These are phyloP conservation scores for Amanita pallidorosea DNA, from an alignment of 768 basidiomycete species.

Conservation along the genomic window DNA sequence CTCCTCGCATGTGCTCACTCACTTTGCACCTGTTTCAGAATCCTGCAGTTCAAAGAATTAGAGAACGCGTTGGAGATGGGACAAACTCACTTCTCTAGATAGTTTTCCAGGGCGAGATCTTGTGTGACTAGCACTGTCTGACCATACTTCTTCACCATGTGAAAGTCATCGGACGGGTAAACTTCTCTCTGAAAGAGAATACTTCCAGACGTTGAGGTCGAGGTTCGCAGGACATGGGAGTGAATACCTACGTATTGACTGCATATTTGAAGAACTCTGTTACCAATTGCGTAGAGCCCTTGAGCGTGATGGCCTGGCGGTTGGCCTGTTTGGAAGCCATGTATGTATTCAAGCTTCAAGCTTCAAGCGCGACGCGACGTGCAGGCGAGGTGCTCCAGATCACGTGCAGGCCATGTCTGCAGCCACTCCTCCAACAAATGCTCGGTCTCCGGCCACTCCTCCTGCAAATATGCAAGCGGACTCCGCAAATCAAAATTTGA, in stretches of 20 bases:
- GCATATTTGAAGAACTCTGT: constrained; percentile 99
- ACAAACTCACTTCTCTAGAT: constrained; percentile 61
- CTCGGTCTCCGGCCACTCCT: constrained; percentile 38
- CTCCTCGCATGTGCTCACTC: constrained; percentile 17
- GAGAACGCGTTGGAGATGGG: background rate
- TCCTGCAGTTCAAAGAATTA: constrained; percentile 33
- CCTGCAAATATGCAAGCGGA: constrained; percentile 31
- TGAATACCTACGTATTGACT: constrained; percentile 76
- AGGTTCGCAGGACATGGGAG: constrained; percentile 4
- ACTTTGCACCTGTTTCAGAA: constrained; percentile 90
- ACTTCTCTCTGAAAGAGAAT: constrained; percentile 96
- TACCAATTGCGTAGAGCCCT: constrained; percentile 87
- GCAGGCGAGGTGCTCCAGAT: constrained; percentile 12
- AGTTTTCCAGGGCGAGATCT: constrained; percentile 87
- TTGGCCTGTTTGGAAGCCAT: constrained; percentile 41
- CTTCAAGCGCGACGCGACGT: constrained; percentile 11
- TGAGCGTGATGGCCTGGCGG: constrained; percentile 83
- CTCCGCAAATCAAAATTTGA: constrained; percentile 17
- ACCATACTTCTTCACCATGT: constrained; percentile 99
- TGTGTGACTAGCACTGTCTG: constrained; percentile 92
- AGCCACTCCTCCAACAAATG: constrained; percentile 32
- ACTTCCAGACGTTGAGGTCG: constrained; percentile 27
- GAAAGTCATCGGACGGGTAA: constrained; percentile 97
- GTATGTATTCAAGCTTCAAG: constrained; percentile 5
- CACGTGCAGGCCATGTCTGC: constrained; percentile 21